A percentile compares a stretch with the other conserved stretches of the same genome.
These are phyloP conservation scores for Pythium sp. DNA, from an alignment of 352 stramenopile genomes.

Conservation along the genomic window DNA sequence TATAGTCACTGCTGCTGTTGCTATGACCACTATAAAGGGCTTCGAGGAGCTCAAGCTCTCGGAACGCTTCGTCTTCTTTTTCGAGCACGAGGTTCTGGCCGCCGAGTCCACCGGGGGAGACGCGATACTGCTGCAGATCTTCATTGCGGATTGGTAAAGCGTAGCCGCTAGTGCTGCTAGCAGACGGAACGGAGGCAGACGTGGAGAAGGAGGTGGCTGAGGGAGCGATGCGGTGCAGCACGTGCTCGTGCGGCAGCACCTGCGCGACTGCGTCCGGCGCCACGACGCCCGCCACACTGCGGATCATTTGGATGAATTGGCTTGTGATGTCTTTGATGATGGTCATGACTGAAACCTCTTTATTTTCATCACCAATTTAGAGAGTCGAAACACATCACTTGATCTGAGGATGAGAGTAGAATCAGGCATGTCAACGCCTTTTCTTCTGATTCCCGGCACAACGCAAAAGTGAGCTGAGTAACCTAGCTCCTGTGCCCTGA, in stretches of 20 bases:
- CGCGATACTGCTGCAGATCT: conserved; percentile 54
- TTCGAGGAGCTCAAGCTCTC: conserved; percentile 49
- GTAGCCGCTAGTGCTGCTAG: conserved; percentile 2
- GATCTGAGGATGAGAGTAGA: neutral
- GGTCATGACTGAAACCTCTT: neutral
- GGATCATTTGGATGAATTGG: conserved; percentile 35
- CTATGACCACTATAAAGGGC: neutral
- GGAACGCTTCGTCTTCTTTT: conserved; percentile 75
- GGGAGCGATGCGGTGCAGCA: conserved; percentile 47
- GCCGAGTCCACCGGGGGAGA: conserved; percentile 28
- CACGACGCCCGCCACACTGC: conserved; percentile 44
- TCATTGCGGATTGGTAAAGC: conserved; percentile 46
- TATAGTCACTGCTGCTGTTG: neutral
- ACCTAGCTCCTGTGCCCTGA: too few species aligned
- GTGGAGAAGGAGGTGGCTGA: too few species aligned
- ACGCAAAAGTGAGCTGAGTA: too few species aligned
- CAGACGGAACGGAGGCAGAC: neutral
- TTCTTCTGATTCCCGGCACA: too few species aligned
- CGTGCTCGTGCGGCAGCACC: conserved; percentile 53
- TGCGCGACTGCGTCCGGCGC: conserved; percentile 30
- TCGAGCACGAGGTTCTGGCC: conserved; percentile 56
- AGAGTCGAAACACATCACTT: neutral
- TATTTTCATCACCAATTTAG: neutral
- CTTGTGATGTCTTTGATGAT: neutral
- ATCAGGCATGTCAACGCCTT: neutral